Conservation (phyloP, 345 rosid genomes). For the Litchi chinensis region DNA sequence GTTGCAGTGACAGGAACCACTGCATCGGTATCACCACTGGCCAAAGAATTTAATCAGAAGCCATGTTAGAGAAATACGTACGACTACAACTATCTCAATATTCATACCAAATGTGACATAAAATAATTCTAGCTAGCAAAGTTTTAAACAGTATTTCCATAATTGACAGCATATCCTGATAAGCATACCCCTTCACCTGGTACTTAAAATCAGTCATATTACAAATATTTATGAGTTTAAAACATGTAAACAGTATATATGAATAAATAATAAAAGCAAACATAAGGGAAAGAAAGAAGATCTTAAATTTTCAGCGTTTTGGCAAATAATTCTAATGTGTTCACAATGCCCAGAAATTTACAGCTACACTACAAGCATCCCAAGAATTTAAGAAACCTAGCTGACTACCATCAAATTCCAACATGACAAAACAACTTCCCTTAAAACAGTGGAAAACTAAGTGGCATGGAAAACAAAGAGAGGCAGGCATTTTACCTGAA, state of each 20-base stretch:
- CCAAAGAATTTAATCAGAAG: constrained; percentile 27
- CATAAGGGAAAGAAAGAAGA: background rate
- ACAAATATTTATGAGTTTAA: background rate
- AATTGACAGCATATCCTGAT: background rate
- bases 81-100: background rate
- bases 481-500: constrained; percentile 51
- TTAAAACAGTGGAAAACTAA: background rate
- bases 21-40: constrained; percentile 93
- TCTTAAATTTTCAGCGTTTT: background rate
- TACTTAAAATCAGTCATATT: background rate
- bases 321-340: background rate
- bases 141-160: background rate
- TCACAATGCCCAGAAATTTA: background rate
- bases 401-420: background rate
- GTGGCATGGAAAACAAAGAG: background rate
- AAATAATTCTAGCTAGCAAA: background rate
- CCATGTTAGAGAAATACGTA: constrained; percentile 6
- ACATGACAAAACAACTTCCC: background rate
- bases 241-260: background rate
- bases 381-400: background rate
- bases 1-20: constrained; percentile 90
- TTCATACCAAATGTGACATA: background rate
- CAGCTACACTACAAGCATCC: background rate
- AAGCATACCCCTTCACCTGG: background rate
- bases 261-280: background rate